Evolutionary conservation across 495 filamentous ascomycete species (phyloP), one percentile per base, ranked within the genome.

Genomic region (Aspergillus nidulans): DNA sequence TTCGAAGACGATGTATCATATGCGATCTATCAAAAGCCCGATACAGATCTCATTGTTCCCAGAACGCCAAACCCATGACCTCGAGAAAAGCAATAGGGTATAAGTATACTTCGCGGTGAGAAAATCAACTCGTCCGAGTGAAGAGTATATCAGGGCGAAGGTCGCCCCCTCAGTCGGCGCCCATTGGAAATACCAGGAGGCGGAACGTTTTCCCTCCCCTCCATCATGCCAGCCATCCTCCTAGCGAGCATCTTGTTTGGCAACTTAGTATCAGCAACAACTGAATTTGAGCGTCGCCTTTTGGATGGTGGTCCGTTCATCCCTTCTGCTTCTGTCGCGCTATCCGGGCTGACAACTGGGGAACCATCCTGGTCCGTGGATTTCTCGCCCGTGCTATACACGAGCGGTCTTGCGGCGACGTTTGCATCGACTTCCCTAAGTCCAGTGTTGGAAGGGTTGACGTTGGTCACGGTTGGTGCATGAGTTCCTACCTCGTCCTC

Each of bases 151-250:
- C 45, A 38, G 61, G 47, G 55, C 51, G 68, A 64, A 25, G 65
- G 59, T 21, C 67, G 66, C 26, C 36, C 64, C 52, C 73, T 60
- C 25, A 65, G 54, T 25, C 63, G 60, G 21, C 72, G 59, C 6
- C 67, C 61, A 52, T 48, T 58, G 10, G 63, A 52, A 23, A 62
- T 53, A 23, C 65, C 69, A 34, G 75, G 64, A 2, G 70, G 76
- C 8, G 79, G 79, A 38, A 81, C 56, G 59, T 88, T 88, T 64
- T 87, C 85, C 21, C 79, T 70, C 7, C 83, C 85, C 41, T 85
- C 84, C 64, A 51, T 69, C 70, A 67, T 77, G 55, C 41, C 69
- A 43, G 48, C 60, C 67, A 72, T 69, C 39, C 58, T 63, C 63
- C 78, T 81, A 58, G 72, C 77, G 1, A 73, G 59, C 60, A 70